Evolutionary conservation across 2,329 filamentous ascomycete species (phyloP).

Genomic region (Ophiostoma australiae): DNA sequence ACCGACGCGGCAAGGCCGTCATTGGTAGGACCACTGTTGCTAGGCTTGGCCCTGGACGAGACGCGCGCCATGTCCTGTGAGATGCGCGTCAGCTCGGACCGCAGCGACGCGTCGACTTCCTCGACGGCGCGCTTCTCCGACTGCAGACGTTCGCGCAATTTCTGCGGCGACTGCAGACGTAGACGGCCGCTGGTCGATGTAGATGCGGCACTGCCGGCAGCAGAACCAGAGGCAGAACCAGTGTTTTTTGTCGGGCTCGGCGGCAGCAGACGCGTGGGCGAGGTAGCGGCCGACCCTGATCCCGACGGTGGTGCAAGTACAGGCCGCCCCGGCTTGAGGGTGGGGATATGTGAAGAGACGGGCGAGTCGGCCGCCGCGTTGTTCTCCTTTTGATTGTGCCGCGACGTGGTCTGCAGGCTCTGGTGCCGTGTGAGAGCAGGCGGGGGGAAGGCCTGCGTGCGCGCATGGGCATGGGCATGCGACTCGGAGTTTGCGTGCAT

Average conservation of each 20-base stretch:
- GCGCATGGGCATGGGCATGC: not conserved
- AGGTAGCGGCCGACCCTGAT: conserved; percentile 29
- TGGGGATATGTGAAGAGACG: conserved; percentile 46
- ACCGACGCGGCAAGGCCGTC: conserved; percentile 50
- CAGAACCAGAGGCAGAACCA: not conserved
- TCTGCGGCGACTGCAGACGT: conserved; percentile 66
- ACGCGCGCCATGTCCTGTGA: conserved; percentile 69
- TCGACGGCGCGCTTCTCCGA: conserved; percentile 71
- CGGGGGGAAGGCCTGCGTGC: not conserved
- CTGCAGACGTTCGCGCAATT: conserved; percentile 77
- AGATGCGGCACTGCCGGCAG: not conserved
- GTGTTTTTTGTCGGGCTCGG: conserved; percentile 40
- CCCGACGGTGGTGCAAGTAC: conserved; percentile 12
- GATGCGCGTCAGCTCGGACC: conserved; percentile 73
- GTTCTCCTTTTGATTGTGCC: conserved; percentile 39
- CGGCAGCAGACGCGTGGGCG: conserved; percentile 30
- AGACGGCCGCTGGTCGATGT: conserved; percentile 38
- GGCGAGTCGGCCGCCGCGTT: conserved; percentile 27
- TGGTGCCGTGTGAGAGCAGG: conserved; percentile 2
- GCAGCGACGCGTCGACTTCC: conserved; percentile 63
- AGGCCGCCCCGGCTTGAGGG: conserved; percentile 36
- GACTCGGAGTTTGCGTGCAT: conserved; percentile 25
- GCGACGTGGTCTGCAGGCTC: conserved; percentile 37
- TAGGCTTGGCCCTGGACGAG: conserved; percentile 31
- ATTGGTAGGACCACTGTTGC: no score